Base-by-base conservation (phyloP, 257 asterid genomes). In the Jaltomata sinuosa region DNA sequence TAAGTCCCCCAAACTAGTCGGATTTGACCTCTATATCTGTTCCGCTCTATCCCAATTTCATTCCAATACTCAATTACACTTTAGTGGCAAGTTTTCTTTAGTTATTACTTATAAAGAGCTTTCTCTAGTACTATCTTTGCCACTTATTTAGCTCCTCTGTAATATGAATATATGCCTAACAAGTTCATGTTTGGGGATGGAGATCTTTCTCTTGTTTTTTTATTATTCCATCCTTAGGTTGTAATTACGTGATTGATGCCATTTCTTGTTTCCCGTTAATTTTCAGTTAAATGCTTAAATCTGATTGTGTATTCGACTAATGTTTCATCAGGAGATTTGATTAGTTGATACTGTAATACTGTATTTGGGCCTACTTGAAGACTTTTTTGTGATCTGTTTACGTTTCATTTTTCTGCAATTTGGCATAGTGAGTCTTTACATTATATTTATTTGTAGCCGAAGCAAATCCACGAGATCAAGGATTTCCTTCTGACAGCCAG, bases 401-500 rank as follows among this genome's bases (percentile, higher is more conserved):
- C 47, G 42, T 27, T n/a, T 49, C 40, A 10, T 15, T 25, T 25
- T 74, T 74, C 45, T 45, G 34, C 40, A 2, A 74, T 45, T 45
- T 74, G 0, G 0, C 0, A 11, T 16, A 3, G 32, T 0, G 40
- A 47, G 15, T 3, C 2, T 27, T 47, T 47, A 47, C 16, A 1
- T 4, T 47, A 0, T 2, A 2, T 16, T 4, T 47, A 27, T 76
- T 76, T 76, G 42, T 25, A 83, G 88, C 86, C 82, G 21, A 85
- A 87, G 87, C 90, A 87, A 85, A 87, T 80, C 50, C 87, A 83
- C 14, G 90, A 87, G 72, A 85, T 85, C 82, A 80, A 85, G 87
- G 90, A 87, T 80, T 87, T 87, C 83, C 88, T 87, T 77, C 88
- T 85, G 50, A 87, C 90, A 15, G 90, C 90, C 52, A 71, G 88